A percentile compares a stretch with the other conserved stretches of the same genome.
Conservation (phyloP, 73 alveolate genomes). For the Paramecium bursaria region DNA sequence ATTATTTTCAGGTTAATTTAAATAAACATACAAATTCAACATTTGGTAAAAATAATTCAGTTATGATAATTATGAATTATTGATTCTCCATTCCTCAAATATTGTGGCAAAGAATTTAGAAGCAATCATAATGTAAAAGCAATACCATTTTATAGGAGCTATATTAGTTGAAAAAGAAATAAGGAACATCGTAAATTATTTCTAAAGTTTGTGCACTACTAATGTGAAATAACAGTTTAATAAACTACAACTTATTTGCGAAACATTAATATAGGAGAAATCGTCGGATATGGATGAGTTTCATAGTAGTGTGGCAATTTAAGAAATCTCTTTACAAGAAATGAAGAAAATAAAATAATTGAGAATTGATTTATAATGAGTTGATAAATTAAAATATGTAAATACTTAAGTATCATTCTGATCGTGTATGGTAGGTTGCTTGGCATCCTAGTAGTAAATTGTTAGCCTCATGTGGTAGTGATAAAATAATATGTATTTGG, state of each 20-base stretch:
- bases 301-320: conserved; percentile 6
- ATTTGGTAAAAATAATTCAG: neutral
- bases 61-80: conserved; percentile 13
- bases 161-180: conserved; percentile 29
- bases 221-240: neutral
- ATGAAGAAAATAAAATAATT: conserved; percentile 11
- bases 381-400: too few species aligned
- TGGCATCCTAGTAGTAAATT: conserved; percentile 84
- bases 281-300: conserved; percentile 43
- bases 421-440: conserved; percentile 88
- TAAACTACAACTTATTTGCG: conserved; percentile 14
- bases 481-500: conserved; percentile 87
- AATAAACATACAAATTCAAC: conserved; percentile 1
- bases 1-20: conserved; percentile 2
- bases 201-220: neutral
- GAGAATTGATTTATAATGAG: conserved; percentile 40
- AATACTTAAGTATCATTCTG: conserved; percentile 74
- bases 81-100: neutral
- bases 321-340: conserved; percentile 8
- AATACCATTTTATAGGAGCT: conserved; percentile 33
- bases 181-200: conserved; percentile 6
- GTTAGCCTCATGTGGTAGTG: conserved; percentile 91
- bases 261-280: conserved; percentile 1
- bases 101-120: neutral
- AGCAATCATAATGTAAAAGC: conserved; percentile 14